Evolutionary conservation across 495 filamentous ascomycete genomes (phyloP).

Genomic region (Friedmanniomyces endolithicus): DNA sequence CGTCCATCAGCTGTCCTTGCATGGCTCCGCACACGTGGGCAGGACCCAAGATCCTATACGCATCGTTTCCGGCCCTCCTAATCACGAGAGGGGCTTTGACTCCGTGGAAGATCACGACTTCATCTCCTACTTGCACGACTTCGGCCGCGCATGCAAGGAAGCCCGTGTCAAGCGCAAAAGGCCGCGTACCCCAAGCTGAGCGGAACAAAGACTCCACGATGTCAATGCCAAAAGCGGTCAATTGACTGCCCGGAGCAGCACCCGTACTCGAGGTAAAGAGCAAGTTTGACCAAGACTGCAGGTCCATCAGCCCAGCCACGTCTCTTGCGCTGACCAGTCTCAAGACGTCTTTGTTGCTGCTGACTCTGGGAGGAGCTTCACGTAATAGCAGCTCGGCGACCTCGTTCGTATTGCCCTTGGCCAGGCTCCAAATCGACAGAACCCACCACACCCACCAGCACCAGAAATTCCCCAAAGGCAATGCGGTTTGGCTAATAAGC

Average conservation of each 20-base stretch:
- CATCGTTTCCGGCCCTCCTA: background rate
- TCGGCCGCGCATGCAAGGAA: background rate
- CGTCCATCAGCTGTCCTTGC: background rate
- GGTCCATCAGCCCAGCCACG: background rate
- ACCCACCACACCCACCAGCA: background rate
- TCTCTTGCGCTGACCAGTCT: background rate
- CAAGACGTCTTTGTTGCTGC: background rate
- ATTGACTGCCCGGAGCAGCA: background rate
- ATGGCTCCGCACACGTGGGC: background rate
- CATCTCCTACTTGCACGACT: background rate
- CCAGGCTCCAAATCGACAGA: background rate
- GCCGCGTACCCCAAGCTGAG: background rate
- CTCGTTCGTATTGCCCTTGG: background rate
- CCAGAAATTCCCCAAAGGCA: background rate
- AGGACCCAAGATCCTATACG: background rate
- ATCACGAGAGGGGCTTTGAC: background rate
- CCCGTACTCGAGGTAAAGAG: too few species aligned
- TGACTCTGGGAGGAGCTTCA: background rate
- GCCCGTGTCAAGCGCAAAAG: background rate
- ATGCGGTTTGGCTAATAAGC: background rate
- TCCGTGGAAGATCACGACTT: background rate
- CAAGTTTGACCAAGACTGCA: background rate
- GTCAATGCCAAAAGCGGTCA: background rate
- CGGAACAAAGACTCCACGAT: background rate
- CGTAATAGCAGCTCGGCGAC: background rate